Conservation (phyloP, 345 rosid genomes). For the Boechera retrofracta region DNA sequence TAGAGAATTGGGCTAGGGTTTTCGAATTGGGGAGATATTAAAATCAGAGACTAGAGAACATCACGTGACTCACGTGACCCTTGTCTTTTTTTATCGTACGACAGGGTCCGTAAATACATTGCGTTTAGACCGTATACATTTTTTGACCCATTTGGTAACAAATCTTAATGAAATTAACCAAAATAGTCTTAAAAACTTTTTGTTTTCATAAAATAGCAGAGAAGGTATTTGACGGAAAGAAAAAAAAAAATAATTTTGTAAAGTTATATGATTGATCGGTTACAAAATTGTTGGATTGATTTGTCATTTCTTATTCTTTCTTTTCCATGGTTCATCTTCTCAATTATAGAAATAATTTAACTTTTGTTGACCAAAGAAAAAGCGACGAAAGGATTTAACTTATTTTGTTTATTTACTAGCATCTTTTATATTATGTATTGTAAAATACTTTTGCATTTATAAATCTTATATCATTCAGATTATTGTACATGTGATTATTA, state of each 20-base stretch:
- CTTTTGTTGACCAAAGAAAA: not conserved
- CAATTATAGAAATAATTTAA: not conserved
- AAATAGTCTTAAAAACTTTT: too few species aligned
- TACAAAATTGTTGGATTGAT: too few species aligned
- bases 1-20: slow-evolving; percentile 20
- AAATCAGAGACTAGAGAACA: not conserved
- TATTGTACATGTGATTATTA: too few species aligned
- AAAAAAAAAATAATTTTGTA: too few species aligned
- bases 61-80: slow-evolving; percentile 40
- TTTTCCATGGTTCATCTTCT: not conserved
- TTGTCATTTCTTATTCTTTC: not conserved
- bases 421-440: too few species aligned
- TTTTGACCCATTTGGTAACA: not conserved
- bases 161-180: not conserved
- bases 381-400: not conserved
- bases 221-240: too few species aligned
- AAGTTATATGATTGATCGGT: too few species aligned
- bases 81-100: not conserved
- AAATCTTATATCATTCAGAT: too few species aligned
- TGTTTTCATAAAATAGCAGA: too few species aligned
- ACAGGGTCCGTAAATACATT: not conserved
- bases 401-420: not conserved
- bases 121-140: not conserved
- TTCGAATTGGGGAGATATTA: slow-evolving; percentile 27
- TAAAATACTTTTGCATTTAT: too few species aligned